Percentiles rank a stretch among this genome's conserved stretches.
These are phyloP conservation scores for Kalmusia sp. DNA, from an alignment of 2,329 filamentous ascomycete genomes.

Conservation along the genomic window DNA sequence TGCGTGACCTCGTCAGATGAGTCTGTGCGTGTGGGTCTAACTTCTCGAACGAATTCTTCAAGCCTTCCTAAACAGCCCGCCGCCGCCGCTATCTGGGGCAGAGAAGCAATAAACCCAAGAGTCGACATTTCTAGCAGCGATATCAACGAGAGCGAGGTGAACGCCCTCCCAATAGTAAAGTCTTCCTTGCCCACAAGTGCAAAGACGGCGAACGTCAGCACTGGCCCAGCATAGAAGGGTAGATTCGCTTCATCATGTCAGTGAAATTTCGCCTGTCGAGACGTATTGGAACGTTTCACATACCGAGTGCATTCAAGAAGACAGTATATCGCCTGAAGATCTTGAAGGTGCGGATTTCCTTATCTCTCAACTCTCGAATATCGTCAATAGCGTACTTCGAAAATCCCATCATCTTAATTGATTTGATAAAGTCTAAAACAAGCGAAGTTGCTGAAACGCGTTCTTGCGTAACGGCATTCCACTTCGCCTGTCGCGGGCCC, in stretches of 20 bases:
- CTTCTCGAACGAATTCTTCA: background rate
- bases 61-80: background rate
- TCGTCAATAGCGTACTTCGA: constrained; percentile 5
- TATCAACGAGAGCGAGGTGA: constrained; percentile 33
- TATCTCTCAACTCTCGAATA: constrained; percentile 14
- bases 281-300: background rate
- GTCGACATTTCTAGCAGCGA: background rate
- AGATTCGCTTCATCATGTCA: too few relatives aligned
- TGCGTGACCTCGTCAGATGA: background rate
- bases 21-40: background rate
- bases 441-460: constrained; percentile 43
- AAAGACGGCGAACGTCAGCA: constrained; percentile 50
- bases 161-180: constrained; percentile 27
- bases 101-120: background rate
- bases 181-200: constrained; percentile 34
- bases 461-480: constrained; percentile 48
- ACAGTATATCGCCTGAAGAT: constrained; percentile 3
- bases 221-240: constrained; percentile 32
- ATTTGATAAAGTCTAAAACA: constrained; percentile 46
- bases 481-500: constrained; percentile 17
- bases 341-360: constrained; percentile 12
- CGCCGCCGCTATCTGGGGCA: background rate
- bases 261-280: too few relatives aligned
- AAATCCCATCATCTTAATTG: constrained; percentile 48
- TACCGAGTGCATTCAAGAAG: constrained; percentile 8